Evolutionary conservation across 257 asterid genomes (phyloP), one percentile per base, ranked within the genome.

Genomic region (Capsicum rhomboideum): DNA sequence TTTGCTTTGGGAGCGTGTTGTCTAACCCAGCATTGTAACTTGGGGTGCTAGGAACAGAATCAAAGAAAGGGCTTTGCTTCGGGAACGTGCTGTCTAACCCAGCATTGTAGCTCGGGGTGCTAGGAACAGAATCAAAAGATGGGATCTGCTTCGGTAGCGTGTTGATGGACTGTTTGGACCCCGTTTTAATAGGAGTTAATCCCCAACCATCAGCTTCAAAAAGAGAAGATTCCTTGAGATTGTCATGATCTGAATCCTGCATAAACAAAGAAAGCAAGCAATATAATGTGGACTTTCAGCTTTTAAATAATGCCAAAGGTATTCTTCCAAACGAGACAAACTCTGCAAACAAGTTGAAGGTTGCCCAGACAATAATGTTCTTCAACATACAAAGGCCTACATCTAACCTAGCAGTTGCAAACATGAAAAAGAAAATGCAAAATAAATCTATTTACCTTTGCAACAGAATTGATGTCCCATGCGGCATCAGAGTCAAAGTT

Each of bases 171-270:
- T 56, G 78, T 53, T 85, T 49, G 67, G 88, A 58, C 26, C 87
- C 92, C 1, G 98, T 95, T 92, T 54, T 93, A n/a, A 95, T 95
- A 80, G 98, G 98, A 89, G 89, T 89, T 85, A 95, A 91, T 80
- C 90, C 88, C 99, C 98, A 94, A 85, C 89, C 93, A 26, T 92
- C 96, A 21, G 88, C 85, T 82, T 91, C 90, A 84, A 94, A 95
- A 71, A 91, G 85, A 79, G 95, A 90, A 86, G 83, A 86, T 34
- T 85, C 95, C 61, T 83, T 86, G n/a, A n/a, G 90, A 78, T 74
- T 89, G 85, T 86, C 93, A n/a, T 17, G 78, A 54, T 87, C 93
- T 31, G 83, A 79, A 52, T 91, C 97, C 98, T 94, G 92, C 84
- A 79, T 78, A 42, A 80, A 82, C 16, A 86, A 59, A 59, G 16